Percentiles rank a stretch among this genome's conserved stretches.
These are phyloP conservation scores for Nitzschia sp. DNA, from an alignment of 108 stramenopile genomes.

Conservation along the genomic window DNA sequence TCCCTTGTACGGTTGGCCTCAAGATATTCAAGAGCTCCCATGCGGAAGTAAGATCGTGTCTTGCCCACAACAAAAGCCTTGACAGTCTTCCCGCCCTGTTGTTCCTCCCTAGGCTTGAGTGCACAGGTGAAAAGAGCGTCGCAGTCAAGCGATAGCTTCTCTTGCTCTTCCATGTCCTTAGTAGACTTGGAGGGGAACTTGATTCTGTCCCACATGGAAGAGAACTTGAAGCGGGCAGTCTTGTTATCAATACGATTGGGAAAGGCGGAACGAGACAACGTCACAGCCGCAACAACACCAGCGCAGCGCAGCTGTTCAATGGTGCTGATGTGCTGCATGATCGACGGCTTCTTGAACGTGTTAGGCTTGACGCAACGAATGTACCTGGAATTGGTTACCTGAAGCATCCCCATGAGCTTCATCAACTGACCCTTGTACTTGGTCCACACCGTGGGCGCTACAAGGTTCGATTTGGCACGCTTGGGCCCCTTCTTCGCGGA, in stretches of 20 bases:
- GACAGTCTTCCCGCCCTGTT: constrained; percentile 33
- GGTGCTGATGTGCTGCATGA: constrained; percentile 83
- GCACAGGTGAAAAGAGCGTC: constrained; percentile 50
- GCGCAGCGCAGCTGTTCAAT: constrained; percentile 95
- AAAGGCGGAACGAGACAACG: constrained; percentile 92
- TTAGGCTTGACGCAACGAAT: constrained; percentile 92
- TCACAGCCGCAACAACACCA: constrained; percentile 94
- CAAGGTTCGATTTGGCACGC: constrained; percentile 57
- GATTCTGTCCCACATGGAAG: constrained; percentile 40
- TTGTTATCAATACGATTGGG: constrained; percentile 91
- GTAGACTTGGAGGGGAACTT: constrained; percentile 42
- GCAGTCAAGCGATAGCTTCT: constrained; percentile 38
- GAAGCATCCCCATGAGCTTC: constrained; percentile 67
- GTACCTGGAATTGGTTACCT: constrained; percentile 78
- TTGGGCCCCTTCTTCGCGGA: constrained; percentile 24
- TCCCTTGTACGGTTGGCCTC: constrained; percentile 62
- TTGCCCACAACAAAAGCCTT: constrained; percentile 76
- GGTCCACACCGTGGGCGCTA: constrained; percentile 70
- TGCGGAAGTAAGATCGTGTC: constrained; percentile 86
- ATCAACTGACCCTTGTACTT: constrained; percentile 81
- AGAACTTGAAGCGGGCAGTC: constrained; percentile 76
- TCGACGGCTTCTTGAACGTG: constrained; percentile 65
- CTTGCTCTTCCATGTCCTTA: constrained; percentile 31
- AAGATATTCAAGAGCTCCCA: constrained; percentile 83
- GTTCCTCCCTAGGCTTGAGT: constrained; percentile 35